phyloP scores from a whole-genome alignment of 306 rosid genomes.

The Sicyos edulis region DNA sequence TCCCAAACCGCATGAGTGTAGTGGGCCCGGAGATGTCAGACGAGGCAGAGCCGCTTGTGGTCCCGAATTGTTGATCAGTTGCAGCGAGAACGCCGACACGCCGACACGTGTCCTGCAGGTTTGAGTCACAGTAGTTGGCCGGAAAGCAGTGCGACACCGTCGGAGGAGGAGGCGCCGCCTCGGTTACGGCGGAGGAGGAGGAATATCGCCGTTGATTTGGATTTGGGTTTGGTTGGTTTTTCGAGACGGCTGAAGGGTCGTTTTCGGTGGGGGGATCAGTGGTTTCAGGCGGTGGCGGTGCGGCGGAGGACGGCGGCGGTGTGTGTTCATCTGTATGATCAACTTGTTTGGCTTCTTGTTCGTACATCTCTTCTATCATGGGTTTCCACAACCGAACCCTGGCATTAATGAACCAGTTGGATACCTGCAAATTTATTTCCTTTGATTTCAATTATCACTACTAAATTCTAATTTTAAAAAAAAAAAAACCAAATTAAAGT shows the following conservation, averaged over 20 bases:
- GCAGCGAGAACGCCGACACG: slow-evolving; percentile 43
- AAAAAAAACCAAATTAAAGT: too few relatives aligned
- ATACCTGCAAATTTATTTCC: too few relatives aligned
- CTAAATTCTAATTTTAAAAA: too few relatives aligned
- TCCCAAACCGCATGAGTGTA: slow-evolving; percentile 72
- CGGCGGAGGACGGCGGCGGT: slow-evolving; percentile 26
- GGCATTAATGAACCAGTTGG: too few relatives aligned
- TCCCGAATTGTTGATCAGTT: slow-evolving; percentile 46
- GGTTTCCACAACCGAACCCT: slow-evolving; percentile 99
- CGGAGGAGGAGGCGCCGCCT: background rate
- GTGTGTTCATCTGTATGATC: background rate
- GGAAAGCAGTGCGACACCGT: slow-evolving; percentile 29
- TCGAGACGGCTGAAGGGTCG: slow-evolving; percentile 38
- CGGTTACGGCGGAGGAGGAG: too few relatives aligned
- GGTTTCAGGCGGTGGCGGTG: slow-evolving; percentile 36
- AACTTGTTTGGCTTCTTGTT: slow-evolving; percentile 44
- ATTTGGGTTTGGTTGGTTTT: too few relatives aligned
- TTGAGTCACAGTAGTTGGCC: slow-evolving; percentile 16
- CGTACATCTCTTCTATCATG: slow-evolving; percentile 99
- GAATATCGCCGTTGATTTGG: too few relatives aligned
- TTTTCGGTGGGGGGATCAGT: slow-evolving; percentile 44
- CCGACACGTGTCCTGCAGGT: slow-evolving; percentile 51
- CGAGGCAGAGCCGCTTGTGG: slow-evolving; percentile 44
- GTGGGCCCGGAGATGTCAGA: slow-evolving; percentile 50
- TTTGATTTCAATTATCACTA: too few relatives aligned